Evolutionary conservation across 495 filamentous ascomycete species (phyloP), one percentile per base, ranked within the genome.

Genomic region (Chaetomium fimeti): DNA sequence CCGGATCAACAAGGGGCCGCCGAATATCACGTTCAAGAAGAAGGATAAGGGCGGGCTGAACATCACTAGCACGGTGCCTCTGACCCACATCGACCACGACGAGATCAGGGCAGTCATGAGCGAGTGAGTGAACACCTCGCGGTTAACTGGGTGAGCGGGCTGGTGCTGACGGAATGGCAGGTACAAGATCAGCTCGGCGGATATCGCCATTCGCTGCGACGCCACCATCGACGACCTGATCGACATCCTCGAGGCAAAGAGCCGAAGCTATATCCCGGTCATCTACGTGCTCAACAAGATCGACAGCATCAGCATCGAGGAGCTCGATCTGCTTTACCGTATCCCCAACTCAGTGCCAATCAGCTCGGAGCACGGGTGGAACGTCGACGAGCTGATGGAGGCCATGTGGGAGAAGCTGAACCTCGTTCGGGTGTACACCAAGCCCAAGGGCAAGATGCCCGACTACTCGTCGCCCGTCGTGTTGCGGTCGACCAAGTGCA

Each of bases 231-330:
- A 85, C 77, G 94, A 98, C 73, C 78, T 98, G 64, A 98, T 98
- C 72, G 94, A 98, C 78, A 80, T 98, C 27, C 84, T 98, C 58
- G 94, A 98, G 72, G 93, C 95, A 49, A 98, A 95, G 84, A 91
- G 87, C 73, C 84, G 94, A 76, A 89, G 88, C 75, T 98, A 98
- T 75, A 98, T 98, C 71, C 94, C 94, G 24, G 94, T 98, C 64
- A 89, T 98, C 54, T 98, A 98, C 81, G 93, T 95, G 5, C 82
- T 98, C 74, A 98, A 98, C 84, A 98, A 98, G 82, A 98, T 98
- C 67, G 94, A 98, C 77, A 87, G 93, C 47, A 97, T 98, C 71
- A 91, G 91, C 48, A 97, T 98, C 71, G 93, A 98, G 76, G 94
- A 98, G 75, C 81, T 98, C 65, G 94, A 98, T 76, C 80, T 98